These are phyloP conservation scores for Podospora appendiculata DNA, from an alignment of 495 filamentous ascomycete species.

Conservation along the genomic window DNA sequence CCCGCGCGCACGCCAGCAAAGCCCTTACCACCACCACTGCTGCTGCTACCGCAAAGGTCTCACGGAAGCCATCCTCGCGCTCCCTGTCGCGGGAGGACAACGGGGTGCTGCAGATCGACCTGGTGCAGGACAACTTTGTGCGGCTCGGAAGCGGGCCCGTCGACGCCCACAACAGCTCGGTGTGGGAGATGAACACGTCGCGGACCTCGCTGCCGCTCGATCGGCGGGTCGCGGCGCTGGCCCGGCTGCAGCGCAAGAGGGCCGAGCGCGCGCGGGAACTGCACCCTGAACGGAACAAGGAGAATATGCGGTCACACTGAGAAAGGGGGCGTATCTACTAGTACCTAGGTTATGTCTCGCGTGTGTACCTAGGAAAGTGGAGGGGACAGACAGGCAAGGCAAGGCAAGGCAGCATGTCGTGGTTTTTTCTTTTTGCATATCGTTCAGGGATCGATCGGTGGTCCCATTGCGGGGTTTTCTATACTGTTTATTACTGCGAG, in stretches of 20 bases:
- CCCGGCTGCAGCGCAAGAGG: conserved; percentile 51
- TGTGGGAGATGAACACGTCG: conserved; percentile 25
- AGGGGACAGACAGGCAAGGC: not conserved
- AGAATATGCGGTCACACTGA: conserved; percentile 29
- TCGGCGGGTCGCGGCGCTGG: conserved; percentile 54
- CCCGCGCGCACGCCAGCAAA: too few species aligned
- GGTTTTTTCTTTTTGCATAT: too few species aligned
- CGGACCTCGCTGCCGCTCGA: conserved; percentile 50
- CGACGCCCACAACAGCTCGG: conserved; percentile 18
- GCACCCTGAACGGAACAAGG: conserved; percentile 29
- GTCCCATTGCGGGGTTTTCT: too few species aligned
- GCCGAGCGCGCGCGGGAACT: conserved; percentile 24
- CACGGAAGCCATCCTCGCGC: not conserved
- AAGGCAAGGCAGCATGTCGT: too few species aligned
- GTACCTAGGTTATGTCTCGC: too few species aligned
- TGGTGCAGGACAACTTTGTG: conserved; percentile 34
- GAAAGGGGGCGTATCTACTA: not conserved
- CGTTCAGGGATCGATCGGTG: too few species aligned
- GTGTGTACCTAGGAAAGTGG: too few species aligned
- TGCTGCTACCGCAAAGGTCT: not conserved
- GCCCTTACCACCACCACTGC: not conserved
- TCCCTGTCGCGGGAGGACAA: conserved; percentile 5
- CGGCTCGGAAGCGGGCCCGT: conserved; percentile 25
- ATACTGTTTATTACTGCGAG: too few species aligned
- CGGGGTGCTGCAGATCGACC: conserved; percentile 23